Conservation (phyloP, 768 basidiomycete species). For the Suillus lakei region DNA sequence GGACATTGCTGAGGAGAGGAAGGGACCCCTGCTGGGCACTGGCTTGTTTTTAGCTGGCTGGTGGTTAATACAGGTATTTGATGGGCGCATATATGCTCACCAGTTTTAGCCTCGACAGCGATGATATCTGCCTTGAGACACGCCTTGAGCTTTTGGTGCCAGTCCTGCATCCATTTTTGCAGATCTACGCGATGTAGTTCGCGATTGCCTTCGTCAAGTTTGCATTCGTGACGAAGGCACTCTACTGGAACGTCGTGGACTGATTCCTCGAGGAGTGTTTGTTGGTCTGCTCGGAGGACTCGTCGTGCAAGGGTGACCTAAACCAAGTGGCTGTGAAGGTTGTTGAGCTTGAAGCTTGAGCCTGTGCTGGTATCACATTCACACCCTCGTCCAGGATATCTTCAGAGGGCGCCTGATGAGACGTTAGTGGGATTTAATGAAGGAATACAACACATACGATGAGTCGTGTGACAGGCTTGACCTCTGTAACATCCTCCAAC, state of each 20-base stretch:
- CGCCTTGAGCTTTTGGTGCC: constrained; percentile 45
- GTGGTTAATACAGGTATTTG: neutral
- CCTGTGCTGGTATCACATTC: too few species aligned
- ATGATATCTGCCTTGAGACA: constrained; percentile 51
- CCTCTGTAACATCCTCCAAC: too few species aligned
- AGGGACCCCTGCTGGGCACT: constrained; percentile 55
- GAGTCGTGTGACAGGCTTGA: too few species aligned
- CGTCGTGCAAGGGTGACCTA: constrained; percentile 34
- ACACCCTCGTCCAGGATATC: too few species aligned
- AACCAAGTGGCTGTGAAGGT: too few species aligned
- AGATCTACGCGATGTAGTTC: constrained; percentile 50
- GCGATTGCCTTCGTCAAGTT: neutral
- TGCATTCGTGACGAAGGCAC: neutral
- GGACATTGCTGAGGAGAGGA: constrained; percentile 85
- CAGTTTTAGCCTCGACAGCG: constrained; percentile 36
- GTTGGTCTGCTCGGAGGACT: constrained; percentile 50
- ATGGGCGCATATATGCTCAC: constrained; percentile 19
- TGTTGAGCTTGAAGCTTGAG: too few species aligned
- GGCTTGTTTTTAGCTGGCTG: constrained; percentile 8
- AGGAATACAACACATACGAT: neutral
- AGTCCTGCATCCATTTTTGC: constrained; percentile 51
- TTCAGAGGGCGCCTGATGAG: too few species aligned
- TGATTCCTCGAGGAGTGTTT: neutral
- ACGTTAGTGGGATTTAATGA: neutral
- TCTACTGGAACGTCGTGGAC: neutral